Evolutionary conservation across 148 eudicot genomes (phyloP), one percentile per base, ranked within the genome.

Genomic region (Polygonum maritimum): DNA sequence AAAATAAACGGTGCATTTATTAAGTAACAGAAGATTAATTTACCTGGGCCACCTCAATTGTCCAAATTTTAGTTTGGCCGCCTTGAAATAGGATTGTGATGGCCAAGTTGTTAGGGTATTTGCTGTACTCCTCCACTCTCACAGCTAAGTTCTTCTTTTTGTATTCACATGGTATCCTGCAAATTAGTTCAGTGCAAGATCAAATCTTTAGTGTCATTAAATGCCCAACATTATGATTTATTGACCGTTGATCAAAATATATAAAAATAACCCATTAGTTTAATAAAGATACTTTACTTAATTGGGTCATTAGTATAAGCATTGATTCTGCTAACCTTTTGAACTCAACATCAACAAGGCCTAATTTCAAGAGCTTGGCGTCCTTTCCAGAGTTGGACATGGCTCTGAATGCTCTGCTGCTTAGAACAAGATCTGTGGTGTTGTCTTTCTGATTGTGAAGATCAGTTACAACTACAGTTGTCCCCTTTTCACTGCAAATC

Each of bases 61-160:
- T 86, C 7, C 85, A 85, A 11, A 94, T 94, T 69, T 94, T 89
- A 0, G 98, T 94, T 78, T 92, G 98, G 13, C 98, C 98, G 51
- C 98, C 98, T 86, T 92, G 96, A 80, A 84, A 90, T 19, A 94
- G 81, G 80, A 94, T 54, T 77, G 87, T 86, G 45, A 94, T 84
- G 5, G 90, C 93, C 71, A 94, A 82, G 72, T 92, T 86, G 69
- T 86, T 67, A n/a, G 93, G 91, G 69, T 84, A 84, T 31, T 81
- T 48, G 83, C 97, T 94, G 1, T 74, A 78, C 67, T 94, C 97
- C 74, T 90, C 96, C 44, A 94, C 93, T 4, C 93, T 87, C 40
- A 94, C 69, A 0, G 87, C 87, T 82, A 94, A 57, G 49, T 89
- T 89, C 82, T 81, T 79, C 22, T 87, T 85, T 71, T 87, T 82